Percentiles rank a stretch among this genome's conserved stretches.
Conservation (phyloP, 179 eudicot species). For the Gypsophila paniculata region DNA sequence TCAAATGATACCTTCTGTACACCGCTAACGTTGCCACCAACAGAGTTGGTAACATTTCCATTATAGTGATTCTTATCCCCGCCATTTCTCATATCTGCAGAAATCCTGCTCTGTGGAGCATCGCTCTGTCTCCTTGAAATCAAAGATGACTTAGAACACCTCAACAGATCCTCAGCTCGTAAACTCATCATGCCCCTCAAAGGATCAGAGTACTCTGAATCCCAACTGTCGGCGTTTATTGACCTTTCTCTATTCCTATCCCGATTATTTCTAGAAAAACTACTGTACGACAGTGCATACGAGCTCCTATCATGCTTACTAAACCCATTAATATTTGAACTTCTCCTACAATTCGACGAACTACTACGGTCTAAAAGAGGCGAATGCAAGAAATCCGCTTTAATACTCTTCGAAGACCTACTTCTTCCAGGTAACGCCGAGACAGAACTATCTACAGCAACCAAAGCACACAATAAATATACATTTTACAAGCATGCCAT, state of each 20-base stretch:
- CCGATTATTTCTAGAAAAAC: constrained; percentile 49
- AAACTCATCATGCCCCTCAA: constrained; percentile 32
- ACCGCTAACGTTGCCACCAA: constrained; percentile 23
- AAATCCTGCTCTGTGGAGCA: constrained; percentile 32
- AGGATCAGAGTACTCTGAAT: constrained; percentile 45
- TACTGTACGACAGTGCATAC: constrained; percentile 40
- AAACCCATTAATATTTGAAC: constrained; percentile 53
- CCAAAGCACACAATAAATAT: neutral
- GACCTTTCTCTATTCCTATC: constrained; percentile 51
- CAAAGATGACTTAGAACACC: constrained; percentile 65
- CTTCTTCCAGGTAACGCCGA: constrained; percentile 36
- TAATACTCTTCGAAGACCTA: constrained; percentile 32
- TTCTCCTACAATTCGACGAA: constrained; percentile 50
- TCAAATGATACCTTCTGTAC: constrained; percentile 55
- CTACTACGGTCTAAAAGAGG: constrained; percentile 44
- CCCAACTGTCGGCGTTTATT: constrained; percentile 38
- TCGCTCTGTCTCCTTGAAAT: constrained; percentile 47
- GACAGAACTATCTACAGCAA: constrained; percentile 30
- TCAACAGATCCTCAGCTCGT: constrained; percentile 45
- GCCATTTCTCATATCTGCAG: constrained; percentile 33
- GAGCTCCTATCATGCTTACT: constrained; percentile 31
- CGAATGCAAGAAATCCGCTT: constrained; percentile 34
- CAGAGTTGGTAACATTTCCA: constrained; percentile 26
- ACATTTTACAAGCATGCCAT: constrained; percentile 5
- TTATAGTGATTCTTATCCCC: constrained; percentile 29